These are phyloP conservation scores for Schizochytrium sp. DNA, from an alignment of 108 stramenopile species.

Conservation along the genomic window DNA sequence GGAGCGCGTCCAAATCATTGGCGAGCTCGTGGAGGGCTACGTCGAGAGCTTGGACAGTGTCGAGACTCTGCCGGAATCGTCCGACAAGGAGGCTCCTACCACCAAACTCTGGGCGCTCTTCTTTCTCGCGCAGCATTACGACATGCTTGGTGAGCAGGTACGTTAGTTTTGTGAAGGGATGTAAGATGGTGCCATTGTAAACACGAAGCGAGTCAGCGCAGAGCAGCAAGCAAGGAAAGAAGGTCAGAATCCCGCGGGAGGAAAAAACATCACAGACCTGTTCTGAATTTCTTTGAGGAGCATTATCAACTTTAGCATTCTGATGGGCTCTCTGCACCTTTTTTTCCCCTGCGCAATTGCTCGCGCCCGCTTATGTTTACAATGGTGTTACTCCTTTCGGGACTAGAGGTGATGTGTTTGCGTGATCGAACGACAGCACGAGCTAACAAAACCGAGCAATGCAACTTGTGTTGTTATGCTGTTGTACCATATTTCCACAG, in stretches of 20 bases:
- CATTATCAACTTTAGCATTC: neutral
- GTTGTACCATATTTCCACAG: conserved; percentile 19
- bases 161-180: neutral
- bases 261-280: conserved; percentile 16
- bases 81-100: conserved; percentile 53
- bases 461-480: too few species aligned
- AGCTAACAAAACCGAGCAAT: too few species aligned
- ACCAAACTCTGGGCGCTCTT: conserved; percentile 74
- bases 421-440: too few species aligned
- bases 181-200: too few species aligned
- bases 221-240: too few species aligned
- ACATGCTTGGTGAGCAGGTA: conserved; percentile 53
- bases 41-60: conserved; percentile 52
- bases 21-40: conserved; percentile 58
- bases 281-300: conserved; percentile 8
- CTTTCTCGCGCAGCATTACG: conserved; percentile 67
- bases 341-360: too few species aligned
- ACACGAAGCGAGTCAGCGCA: too few species aligned
- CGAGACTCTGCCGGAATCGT: conserved; percentile 30
- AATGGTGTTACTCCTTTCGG: neutral
- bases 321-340: neutral
- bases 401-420: neutral
- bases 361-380: neutral
- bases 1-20: conserved; percentile 47
- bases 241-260: neutral